Evolutionary conservation across 805 yeast genomes (phyloP), one percentile per base, ranked within the genome.

Genomic region (Wickerhamiella azymoides): DNA sequence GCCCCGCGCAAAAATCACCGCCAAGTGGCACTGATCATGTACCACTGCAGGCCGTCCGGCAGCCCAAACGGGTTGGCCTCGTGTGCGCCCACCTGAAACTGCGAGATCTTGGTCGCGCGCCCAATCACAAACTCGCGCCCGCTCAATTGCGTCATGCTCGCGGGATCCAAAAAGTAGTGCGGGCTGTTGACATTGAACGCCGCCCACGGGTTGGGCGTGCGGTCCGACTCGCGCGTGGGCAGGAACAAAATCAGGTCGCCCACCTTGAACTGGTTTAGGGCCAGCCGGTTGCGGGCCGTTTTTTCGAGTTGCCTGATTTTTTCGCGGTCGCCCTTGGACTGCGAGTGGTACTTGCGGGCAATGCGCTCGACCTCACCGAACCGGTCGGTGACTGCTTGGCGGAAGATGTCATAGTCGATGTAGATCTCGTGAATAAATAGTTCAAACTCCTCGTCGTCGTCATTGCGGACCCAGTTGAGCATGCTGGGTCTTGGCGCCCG

Each of bases 141-240:
- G 17, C 58, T 53, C 18, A 68, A 54, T 26, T 56, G 53, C 18
- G 49, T 56, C 13, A 67, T 58, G 11, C 63, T 63, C 40, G 68
- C 66, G n/a, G 61, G 66, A 43, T 76, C 74, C 51, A 89, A 64
- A 56, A 86, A 80, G 59, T 77, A 86, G 59, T 88, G 86, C 0
- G 93, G 92, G 0, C 84, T 80, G 1, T 89, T 94, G 47, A 83
- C 74, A 52, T 92, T 88, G 66, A 89, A 89, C 1, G 94, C 94
- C 0, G 96, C 96, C 97, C 97, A 89, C 0, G 89, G 85, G 35
- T 62, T 59, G 39, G 63, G 63, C 38, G 52, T 54, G 24, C 61
- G 53, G 27, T 57, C 54, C 47, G 73, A 73, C 39, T 72, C 71
- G 38, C 77, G 65, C 0, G 95, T 85, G 2, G 94, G 96, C 51